A percentile compares a stretch with the other conserved stretches of the same genome.
Evolutionary conservation across 441 rosid genomes (phyloP).

Genomic region (Gossypium lobatum): DNA sequence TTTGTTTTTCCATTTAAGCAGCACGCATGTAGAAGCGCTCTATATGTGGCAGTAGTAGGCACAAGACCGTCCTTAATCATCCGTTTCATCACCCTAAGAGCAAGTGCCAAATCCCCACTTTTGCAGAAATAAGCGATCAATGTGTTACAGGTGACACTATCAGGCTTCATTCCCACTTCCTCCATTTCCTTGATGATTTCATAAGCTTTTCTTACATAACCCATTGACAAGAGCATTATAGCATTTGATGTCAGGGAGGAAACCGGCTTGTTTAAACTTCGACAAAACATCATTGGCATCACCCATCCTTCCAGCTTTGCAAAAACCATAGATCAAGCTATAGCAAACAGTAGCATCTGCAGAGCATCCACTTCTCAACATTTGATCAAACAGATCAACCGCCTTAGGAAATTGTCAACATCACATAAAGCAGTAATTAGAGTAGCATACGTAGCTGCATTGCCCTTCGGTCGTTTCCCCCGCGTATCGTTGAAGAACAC

Average conservation of each 20-base stretch:
- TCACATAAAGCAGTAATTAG: slow-evolving; percentile 53
- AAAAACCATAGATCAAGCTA: slow-evolving; percentile 53
- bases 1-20: slow-evolving; percentile 41
- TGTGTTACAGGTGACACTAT: slow-evolving; percentile 53
- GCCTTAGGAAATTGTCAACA: slow-evolving; percentile 55
- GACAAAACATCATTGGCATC: slow-evolving; percentile 39
- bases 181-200: slow-evolving; percentile 61
- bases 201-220: slow-evolving; percentile 50
- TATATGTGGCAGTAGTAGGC: slow-evolving; percentile 58
- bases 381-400: slow-evolving; percentile 43
- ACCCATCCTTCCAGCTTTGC: slow-evolving; percentile 53
- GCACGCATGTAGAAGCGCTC: slow-evolving; percentile 51
- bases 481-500: slow-evolving; percentile 43
- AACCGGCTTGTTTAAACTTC: slow-evolving; percentile 50
- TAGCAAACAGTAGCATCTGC: slow-evolving; percentile 59
- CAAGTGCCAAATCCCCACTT: slow-evolving; percentile 36
- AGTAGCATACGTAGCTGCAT: slow-evolving; percentile 42
- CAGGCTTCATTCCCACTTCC: slow-evolving; percentile 41
- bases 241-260: slow-evolving; percentile 49
- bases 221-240: slow-evolving; percentile 58
- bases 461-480: slow-evolving; percentile 38
- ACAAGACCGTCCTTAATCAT: slow-evolving; percentile 45
- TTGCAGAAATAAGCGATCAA: slow-evolving; percentile 47
- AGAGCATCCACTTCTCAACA: slow-evolving; percentile 38
- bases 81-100: slow-evolving; percentile 32